phyloP scores from a whole-genome alignment of 2,329 filamentous ascomycete genomes.

The Aspergillus spinulosporus region DNA sequence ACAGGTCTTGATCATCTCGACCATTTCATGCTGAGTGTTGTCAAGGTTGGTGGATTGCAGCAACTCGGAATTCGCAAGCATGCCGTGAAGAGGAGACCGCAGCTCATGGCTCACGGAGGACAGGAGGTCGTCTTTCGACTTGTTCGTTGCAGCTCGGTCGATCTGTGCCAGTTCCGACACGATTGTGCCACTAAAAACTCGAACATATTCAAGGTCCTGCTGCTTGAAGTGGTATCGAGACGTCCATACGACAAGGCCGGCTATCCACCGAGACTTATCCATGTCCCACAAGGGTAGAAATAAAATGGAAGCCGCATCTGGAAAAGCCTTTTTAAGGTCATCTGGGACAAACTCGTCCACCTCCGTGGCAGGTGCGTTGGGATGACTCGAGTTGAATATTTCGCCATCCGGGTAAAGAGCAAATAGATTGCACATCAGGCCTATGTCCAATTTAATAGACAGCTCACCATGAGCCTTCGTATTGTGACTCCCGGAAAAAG shows the following conservation, averaged over 20 bases:
- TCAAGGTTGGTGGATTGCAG: constrained; percentile 47
- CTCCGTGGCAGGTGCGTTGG: background rate
- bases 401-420: constrained; percentile 19
- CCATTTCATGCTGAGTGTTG: constrained; percentile 44
- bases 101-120: constrained; percentile 56
- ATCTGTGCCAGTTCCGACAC: constrained; percentile 38
- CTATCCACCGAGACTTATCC: constrained; percentile 36
- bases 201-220: constrained; percentile 38
- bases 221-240: constrained; percentile 22
- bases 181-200: constrained; percentile 37
- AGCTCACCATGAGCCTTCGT: too few species aligned
- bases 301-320: constrained; percentile 28
- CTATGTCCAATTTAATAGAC: constrained; percentile 14
- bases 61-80: constrained; percentile 53
- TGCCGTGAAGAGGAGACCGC: constrained; percentile 49
- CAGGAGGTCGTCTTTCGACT: constrained; percentile 55
- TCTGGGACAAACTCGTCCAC: constrained; percentile 8
- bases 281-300: constrained; percentile 40
- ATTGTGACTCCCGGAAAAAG: too few species aligned
- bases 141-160: constrained; percentile 40
- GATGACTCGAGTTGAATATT: constrained; percentile 16
- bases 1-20: constrained; percentile 52
- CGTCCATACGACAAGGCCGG: constrained; percentile 34
- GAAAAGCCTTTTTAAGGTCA: constrained; percentile 22
- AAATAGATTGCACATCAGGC: constrained; percentile 22